Conservation (phyloP, 1,284 basidiomycete genomes). For the Testicularia cyperi region DNA sequence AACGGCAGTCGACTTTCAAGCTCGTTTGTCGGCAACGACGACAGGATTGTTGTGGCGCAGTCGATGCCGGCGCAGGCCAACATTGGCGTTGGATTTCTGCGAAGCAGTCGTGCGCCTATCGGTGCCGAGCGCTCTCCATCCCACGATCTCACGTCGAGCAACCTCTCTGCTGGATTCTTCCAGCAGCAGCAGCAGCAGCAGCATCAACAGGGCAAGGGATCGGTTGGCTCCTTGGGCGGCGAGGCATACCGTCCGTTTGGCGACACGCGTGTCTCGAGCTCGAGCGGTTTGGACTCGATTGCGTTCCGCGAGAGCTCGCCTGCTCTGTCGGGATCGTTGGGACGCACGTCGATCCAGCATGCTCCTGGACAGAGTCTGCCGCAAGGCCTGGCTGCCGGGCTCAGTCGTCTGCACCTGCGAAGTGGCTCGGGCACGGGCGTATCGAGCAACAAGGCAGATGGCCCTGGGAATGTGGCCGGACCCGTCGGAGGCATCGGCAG, state of each 20-base stretch:
- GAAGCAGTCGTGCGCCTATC: slow-evolving; percentile 8
- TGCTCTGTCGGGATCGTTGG: slow-evolving; percentile 13
- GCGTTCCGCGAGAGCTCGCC: slow-evolving; percentile 16
- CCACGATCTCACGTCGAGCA: slow-evolving; percentile 12
- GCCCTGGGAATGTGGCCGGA: background rate
- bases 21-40: slow-evolving; percentile 23
- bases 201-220: slow-evolving; percentile 2
- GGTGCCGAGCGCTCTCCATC: slow-evolving; percentile 12
- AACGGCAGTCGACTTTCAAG: slow-evolving; percentile 22
- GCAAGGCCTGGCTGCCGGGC: slow-evolving; percentile 80
- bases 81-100: background rate
- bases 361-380: slow-evolving; percentile 83
- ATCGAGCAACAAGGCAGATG: no score
- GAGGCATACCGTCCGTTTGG: slow-evolving; percentile 13
- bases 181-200: slow-evolving; percentile 16
- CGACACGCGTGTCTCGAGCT: slow-evolving; percentile 4
- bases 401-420: slow-evolving; percentile 75
- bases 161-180: slow-evolving; percentile 32
- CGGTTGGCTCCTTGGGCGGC: no score
- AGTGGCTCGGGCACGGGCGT: no score
- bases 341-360: slow-evolving; percentile 63
- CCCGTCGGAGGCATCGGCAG: background rate
- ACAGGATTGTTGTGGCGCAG: slow-evolving; percentile 28
- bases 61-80: slow-evolving; percentile 45
- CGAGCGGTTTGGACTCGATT: slow-evolving; percentile 21